These are phyloP conservation scores for Agrostemma githago DNA, from an alignment of 148 eudicot genomes.

Conservation along the genomic window DNA sequence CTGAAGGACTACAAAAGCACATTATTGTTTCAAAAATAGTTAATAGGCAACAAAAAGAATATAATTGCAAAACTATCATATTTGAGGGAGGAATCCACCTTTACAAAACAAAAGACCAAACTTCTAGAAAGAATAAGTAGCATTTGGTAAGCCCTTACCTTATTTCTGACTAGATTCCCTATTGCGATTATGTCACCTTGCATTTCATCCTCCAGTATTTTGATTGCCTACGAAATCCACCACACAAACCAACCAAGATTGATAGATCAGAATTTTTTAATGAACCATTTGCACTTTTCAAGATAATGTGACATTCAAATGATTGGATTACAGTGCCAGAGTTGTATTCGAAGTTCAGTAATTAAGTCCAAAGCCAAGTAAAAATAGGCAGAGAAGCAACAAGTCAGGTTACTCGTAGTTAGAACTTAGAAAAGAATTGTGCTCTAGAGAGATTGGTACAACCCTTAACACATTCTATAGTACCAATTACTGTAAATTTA, in stretches of 20 bases:
- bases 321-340: background rate
- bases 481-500: background rate
- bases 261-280: background rate
- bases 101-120: background rate
- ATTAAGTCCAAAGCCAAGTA: background rate
- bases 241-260: background rate
- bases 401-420: background rate
- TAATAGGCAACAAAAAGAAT: background rate
- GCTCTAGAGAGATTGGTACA: background rate
- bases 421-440: background rate
- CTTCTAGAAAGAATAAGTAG: background rate
- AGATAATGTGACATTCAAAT: background rate
- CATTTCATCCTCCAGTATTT: slow-evolving; percentile 89
- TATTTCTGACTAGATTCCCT: slow-evolving; percentile 74
- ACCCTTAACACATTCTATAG: background rate
- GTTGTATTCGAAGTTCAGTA: background rate
- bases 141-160: slow-evolving; percentile 38
- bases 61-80: background rate
- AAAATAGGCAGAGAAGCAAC: background rate
- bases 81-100: background rate
- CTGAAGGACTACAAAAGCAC: background rate
- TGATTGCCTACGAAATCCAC: slow-evolving; percentile 54
- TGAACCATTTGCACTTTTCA: background rate
- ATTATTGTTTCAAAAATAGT: background rate
- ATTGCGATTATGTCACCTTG: slow-evolving; percentile 89